These are phyloP conservation scores for Tricholomella constricta DNA, from an alignment of 768 basidiomycete species.

Conservation along the genomic window DNA sequence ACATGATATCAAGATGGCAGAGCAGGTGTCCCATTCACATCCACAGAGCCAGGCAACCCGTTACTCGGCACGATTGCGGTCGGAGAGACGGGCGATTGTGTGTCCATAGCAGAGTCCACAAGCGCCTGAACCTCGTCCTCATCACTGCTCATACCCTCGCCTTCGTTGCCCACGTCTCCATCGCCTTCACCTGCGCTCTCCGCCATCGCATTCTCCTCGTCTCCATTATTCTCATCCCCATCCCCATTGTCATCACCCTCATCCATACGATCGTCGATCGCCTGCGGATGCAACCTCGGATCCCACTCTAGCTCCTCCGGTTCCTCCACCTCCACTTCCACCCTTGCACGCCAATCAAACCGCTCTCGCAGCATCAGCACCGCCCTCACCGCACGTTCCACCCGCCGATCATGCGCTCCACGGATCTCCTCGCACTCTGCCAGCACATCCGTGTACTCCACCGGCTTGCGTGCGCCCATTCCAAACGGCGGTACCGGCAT, in stretches of 20 bases:
- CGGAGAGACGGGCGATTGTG: slow-evolving; percentile 21
- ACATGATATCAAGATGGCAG: too few relatives aligned
- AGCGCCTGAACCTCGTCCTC: slow-evolving; percentile 34
- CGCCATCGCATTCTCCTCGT: slow-evolving; percentile 18
- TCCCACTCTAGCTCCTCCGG: slow-evolving; percentile 79
- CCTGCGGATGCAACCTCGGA: slow-evolving; percentile 38
- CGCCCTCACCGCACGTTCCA: slow-evolving; percentile 77
- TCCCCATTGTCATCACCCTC: slow-evolving; percentile 28
- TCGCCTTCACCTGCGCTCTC: slow-evolving; percentile 29
- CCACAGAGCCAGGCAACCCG: too few relatives aligned
- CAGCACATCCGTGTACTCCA: slow-evolving; percentile 63
- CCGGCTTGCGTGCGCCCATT: slow-evolving; percentile 33
- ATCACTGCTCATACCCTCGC: slow-evolving; percentile 20
- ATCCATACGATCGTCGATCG: slow-evolving; percentile 6
- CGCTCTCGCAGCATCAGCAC: slow-evolving; percentile 77
- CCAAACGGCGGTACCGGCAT: slow-evolving; percentile 11
- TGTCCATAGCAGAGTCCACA: slow-evolving; percentile 26
- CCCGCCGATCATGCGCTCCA: slow-evolving; percentile 70
- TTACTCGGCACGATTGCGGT: neutral
- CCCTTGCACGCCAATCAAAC: slow-evolving; percentile 83
- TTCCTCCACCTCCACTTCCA: slow-evolving; percentile 77
- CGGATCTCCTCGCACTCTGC: slow-evolving; percentile 67
- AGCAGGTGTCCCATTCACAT: too few relatives aligned
- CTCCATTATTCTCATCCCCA: slow-evolving; percentile 26
- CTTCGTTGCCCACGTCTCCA: slow-evolving; percentile 20